Evolutionary conservation across 2,329 filamentous ascomycete genomes (phyloP), one percentile per base, ranked within the genome.

Genomic region (Dryadomyces quercus-mongolicae): DNA sequence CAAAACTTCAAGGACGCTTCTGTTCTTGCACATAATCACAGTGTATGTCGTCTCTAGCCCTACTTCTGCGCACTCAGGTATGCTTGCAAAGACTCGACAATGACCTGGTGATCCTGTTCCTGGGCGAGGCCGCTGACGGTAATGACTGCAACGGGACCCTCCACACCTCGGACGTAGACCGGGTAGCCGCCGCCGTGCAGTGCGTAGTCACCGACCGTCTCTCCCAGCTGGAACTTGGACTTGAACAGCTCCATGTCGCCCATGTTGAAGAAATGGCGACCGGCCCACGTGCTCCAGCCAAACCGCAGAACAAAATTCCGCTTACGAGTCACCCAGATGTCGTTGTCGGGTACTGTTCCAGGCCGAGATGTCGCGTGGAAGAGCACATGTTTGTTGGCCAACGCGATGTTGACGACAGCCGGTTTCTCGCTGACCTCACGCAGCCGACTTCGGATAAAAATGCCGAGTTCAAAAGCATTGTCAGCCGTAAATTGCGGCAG

Each of bases 171-270:
- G 7, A 92, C 86, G 8, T 81, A 74, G 36, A 92, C 77, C 0
- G 88, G 88, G 58, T 88, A 81, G 0, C 76, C 88, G 21, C 88
- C 88, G 0, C 88, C 88, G 66, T 91, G 86, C 58, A 90, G 86
- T 1, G 86, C 86, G 71, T 86, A 92, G 36, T 78, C 72, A 53
- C 75, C 73, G 2, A 75, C 76, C 16, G 74, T 72, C 51, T 75
- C 76, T 6, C 77, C 75, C 62, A 91, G 70, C 38, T 76, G 81
- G 63, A 79, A 86, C 65, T 85, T 85, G 36, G 74, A 73, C 44
- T 75, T 74, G 66, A 92, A 90, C 2, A 70, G 71, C 22, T 64
- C 71, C 69, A 89, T 84, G 58, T 89, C 76, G 12, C 80, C 79
- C 78, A 89, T 78, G 20, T 40, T 13, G 18, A 51, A 51, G 12